phyloP scores from a whole-genome alignment of 2,329 filamentous ascomycete genomes.

The Calonectria leucothoes region DNA sequence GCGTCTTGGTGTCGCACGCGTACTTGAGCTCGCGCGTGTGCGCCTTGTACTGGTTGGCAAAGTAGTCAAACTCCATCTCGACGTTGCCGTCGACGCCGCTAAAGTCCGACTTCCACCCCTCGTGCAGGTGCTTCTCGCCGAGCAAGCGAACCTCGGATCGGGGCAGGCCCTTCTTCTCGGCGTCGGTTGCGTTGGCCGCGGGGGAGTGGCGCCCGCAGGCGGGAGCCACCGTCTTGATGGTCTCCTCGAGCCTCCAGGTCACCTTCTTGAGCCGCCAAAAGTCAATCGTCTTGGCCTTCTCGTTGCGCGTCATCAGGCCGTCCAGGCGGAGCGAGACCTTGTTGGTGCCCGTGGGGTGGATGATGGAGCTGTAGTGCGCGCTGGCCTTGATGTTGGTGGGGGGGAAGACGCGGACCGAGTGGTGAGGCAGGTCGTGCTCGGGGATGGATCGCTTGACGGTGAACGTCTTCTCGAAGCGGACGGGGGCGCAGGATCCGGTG shows the following conservation, averaged over 20 bases:
- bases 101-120: conserved; percentile 87
- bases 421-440: conserved; percentile 81
- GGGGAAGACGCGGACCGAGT: conserved; percentile 93
- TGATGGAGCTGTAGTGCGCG: conserved; percentile 83
- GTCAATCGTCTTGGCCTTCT: conserved; percentile 76
- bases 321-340: conserved; percentile 84
- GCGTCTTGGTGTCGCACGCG: conserved; percentile 81
- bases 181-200: conserved; percentile 54
- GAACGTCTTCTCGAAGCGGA: conserved; percentile 75
- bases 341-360: conserved; percentile 88
- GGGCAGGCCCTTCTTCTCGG: conserved; percentile 70
- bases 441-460: conserved; percentile 82
- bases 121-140: conserved; percentile 83
- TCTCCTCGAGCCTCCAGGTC: conserved; percentile 94
- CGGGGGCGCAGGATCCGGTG: conserved; percentile 54
- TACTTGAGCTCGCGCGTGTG: conserved; percentile 67
- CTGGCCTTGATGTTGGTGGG: conserved; percentile 93
- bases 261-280: conserved; percentile 92
- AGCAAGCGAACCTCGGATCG: conserved; percentile 83
- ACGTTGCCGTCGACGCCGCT: conserved; percentile 67
- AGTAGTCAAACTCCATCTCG: conserved; percentile 82
- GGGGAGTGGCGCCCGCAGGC: conserved; percentile 82
- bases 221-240: conserved; percentile 80
- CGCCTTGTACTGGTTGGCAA: conserved; percentile 52
- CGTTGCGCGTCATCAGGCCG: conserved; percentile 81